Base-by-base conservation (phyloP, 164 flowering plant species). In the Nymphaea colorata region DNA sequence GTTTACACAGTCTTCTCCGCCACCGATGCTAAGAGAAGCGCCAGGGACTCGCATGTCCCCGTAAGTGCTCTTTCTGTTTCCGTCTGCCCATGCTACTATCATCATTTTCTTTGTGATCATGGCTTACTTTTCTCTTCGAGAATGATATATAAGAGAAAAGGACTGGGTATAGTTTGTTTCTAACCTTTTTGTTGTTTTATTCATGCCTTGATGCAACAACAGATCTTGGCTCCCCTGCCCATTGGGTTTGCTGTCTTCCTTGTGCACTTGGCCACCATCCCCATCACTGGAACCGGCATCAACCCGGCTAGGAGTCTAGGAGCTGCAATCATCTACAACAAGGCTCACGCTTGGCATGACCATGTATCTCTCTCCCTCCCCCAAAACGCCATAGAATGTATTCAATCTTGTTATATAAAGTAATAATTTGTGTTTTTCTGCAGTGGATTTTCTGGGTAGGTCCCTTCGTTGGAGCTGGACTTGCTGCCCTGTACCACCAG, bases 1-100 rank as follows among this genome's bases (percentile, higher is more conserved):
- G 96, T 89, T 67, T 87, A 87, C 83, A 89, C 93, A 12, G 96
- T 90, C 47, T 90, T 90, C 81, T 90, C 96, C 2, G 96, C 94
- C 66, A 88, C 97, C 14, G 95, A 91, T 66, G 90, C 95, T 77
- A 91, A 90, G 80, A 84, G 92, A 41, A 90, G 70, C 71, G 97
- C 94, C 61, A 77, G 93, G 68, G 97, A 90, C 84, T 90, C 97
- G 64, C 94, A 88, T 69, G 97, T 90, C 64, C 97, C 97, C 43
- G 97, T 88, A 83, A 66, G 86, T 71, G 0, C 36, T 66, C 1
- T 55, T 16, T 55, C 61, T 45, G 12, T 59, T 65, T 15, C 36
- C 36, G 36, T 25, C 36, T 25, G 36, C 36, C 36, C 36, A 25
- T 25, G 36, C 36, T 25, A 25, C 1, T 25, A 25, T 25, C 36